Base-by-base conservation (phyloP, 805 yeast species). In the Suhomyces kilbournensis region DNA sequence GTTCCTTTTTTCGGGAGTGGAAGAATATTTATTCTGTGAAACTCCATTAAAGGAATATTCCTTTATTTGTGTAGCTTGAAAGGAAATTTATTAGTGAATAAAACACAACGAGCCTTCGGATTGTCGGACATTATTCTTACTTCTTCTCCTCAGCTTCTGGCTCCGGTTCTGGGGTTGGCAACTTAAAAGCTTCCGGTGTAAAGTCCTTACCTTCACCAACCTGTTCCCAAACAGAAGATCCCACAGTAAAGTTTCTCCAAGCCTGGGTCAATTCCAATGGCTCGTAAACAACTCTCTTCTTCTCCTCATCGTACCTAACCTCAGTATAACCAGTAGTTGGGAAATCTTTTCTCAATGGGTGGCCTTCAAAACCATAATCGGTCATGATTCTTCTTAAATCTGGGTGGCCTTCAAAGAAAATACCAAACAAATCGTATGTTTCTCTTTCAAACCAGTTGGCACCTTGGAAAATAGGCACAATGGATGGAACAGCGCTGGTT, bases 371-470 rank as follows among this genome's bases (percentile, higher is more conserved):
- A 20, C 96, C 96, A 70, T 89, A 89, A 72, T 89, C 96, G 51
- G 96, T 89, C 84, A 89, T 81, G 69, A 89, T 88, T 74, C 96
- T 80, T 74, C 96, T 84, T 66, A 89, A 77, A 70, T 89, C 96
- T 5, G 96, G 96, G 70, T 90, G 96, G 54, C 86, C 89, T 71
- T 87, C 93, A 65, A 90, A 90, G 71, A 88, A 88, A 53, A 90
- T 82, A 43, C 96, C 96, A 67, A 81, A 90, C 81, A 90, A 76
- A 68, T 90, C 96, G 68, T 87, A 90, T 12, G 94, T 84, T 70
- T 90, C 96, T 68, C 96, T 81, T 74, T 90, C 96, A 68, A 81
- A 86, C 96, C 96, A 90, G 74, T 90, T 89, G 57, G 90, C 86
- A 54, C 96, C 96, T 66, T 84, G 83, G 68, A 71, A 88, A 48